Evolutionary conservation across 2,329 filamentous ascomycete species (phyloP), one percentile per base, ranked within the genome.

Genomic region (Trichophyton rubrum): DNA sequence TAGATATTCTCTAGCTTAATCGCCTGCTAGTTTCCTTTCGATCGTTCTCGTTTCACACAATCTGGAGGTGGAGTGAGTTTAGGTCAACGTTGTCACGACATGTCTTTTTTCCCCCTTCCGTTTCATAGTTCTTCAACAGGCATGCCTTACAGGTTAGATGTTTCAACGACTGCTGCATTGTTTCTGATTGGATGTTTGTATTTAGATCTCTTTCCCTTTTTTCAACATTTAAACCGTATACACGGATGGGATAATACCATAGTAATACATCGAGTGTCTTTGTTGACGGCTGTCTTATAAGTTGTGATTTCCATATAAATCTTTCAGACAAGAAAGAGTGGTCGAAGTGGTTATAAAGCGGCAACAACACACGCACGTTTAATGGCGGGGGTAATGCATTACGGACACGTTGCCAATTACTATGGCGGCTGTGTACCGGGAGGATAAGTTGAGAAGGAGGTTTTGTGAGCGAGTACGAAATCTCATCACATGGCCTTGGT

Each of bases 171-270:
- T 55, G 49, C 30, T 55, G 49, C 49, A 49, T 49, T 24, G 20
- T 22, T 49, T 49, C 45, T 49, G 45, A 49, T 49, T 20, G 13
- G 49, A 30, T 7, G 24, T 55, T 55, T 55, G 49, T 55, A 17
- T 55, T 35, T 55, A 55, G 49, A 55, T 53, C 33, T 38, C 33
- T 38, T 9, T 13, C 33, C 11, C 33, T 38, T 55, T 55, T 55
- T 55, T 55, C 49, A 55, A 55, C 49, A 55, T 55, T 35, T 33
- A 55, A 55, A 17, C 49, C 49, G 49, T 55, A 55, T 55, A 15
- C 45, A 49, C 9, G 22, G 22, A 17, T 53, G 49, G 45, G 22
- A 53, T 53, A 24, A 35, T 55, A n/a, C 27, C 27, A 55, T 35
- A 35, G 27, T 33, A 55, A 55, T 55, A 55, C 49, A 35, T 55